These are phyloP conservation scores for Didymella segeticola DNA, from an alignment of 2,329 filamentous ascomycete species.

Conservation along the genomic window DNA sequence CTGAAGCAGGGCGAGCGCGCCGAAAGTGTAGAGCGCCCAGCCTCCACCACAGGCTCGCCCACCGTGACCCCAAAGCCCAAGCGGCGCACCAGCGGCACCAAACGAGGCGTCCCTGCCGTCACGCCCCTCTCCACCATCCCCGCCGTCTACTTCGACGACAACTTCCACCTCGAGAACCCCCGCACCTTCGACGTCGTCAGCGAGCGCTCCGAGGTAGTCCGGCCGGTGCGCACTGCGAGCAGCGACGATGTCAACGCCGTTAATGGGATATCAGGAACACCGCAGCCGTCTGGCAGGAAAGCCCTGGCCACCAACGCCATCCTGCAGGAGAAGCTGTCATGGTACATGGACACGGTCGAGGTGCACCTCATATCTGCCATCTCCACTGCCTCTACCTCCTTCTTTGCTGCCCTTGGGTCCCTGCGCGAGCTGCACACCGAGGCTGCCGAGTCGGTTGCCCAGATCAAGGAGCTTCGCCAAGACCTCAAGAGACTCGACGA, in stretches of 20 bases:
- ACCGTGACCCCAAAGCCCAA: conserved; percentile 54
- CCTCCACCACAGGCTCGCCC: conserved; percentile 44
- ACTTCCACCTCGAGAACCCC: conserved; percentile 94
- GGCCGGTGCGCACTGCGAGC: conserved; percentile 58
- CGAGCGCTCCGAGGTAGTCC: conserved; percentile 95
- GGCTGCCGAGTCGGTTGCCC: conserved; percentile 85
- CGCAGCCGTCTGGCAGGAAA: conserved; percentile 69
- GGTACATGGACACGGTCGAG: conserved; percentile 99
- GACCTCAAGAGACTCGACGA: conserved; percentile 83
- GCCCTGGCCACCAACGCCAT: conserved; percentile 95
- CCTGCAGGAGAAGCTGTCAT: conserved; percentile 95
- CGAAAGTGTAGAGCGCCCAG: conserved; percentile 55
- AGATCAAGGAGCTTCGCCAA: conserved; percentile 80
- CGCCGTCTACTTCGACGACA: conserved; percentile 89
- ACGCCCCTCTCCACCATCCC: conserved; percentile 93
- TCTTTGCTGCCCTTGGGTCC: conserved; percentile 92
- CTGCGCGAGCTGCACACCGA: conserved; percentile 90
- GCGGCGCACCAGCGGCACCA: conserved; percentile 59
- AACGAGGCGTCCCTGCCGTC: conserved; percentile 71
- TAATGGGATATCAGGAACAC: conserved; percentile 66
- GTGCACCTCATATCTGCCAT: conserved; percentile 97
- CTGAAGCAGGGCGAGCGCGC: conserved; percentile 58
- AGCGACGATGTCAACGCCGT: conserved; percentile 61
- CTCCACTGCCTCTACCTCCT: conserved; percentile 92
- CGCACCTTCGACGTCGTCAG: conserved; percentile 96